Evolutionary conservation across 2,329 filamentous ascomycete species (phyloP).

Genomic region (Falciphora oryzae): DNA sequence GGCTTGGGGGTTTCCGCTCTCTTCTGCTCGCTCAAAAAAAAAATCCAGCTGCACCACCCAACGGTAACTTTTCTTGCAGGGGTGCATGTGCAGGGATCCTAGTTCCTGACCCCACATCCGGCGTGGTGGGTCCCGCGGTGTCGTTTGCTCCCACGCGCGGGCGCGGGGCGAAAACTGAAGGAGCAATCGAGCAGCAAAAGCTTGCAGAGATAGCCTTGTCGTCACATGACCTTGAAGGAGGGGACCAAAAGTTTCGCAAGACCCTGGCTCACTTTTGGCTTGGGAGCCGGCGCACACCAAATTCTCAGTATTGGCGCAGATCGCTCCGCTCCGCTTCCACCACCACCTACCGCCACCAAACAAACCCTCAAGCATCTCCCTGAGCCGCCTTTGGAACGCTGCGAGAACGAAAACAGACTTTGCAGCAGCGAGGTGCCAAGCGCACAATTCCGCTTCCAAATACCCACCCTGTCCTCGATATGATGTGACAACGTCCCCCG

Average conservation of each 20-base stretch:
- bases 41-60: neutral
- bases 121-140: neutral
- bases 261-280: neutral
- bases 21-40: neutral
- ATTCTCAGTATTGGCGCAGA: conserved; percentile 2
- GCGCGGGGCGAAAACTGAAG: neutral
- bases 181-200: conserved; percentile 10
- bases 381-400: neutral
- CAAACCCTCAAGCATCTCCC: neutral
- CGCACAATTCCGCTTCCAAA: neutral
- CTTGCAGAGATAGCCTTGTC: neutral
- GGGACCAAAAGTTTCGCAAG: conserved; percentile 1
- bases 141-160: neutral
- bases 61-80: conserved; percentile 6
- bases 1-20: neutral
- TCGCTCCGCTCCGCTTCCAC: neutral
- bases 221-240: conserved; percentile 3
- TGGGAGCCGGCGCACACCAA: neutral
- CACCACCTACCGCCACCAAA: neutral
- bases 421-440: neutral
- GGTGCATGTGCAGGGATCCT: neutral
- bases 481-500: conserved; percentile 10
- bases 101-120: neutral
- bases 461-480: neutral
- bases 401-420: neutral